Base-by-base conservation (phyloP, 148 eudicot genomes). In the Arbutus unedo region DNA sequence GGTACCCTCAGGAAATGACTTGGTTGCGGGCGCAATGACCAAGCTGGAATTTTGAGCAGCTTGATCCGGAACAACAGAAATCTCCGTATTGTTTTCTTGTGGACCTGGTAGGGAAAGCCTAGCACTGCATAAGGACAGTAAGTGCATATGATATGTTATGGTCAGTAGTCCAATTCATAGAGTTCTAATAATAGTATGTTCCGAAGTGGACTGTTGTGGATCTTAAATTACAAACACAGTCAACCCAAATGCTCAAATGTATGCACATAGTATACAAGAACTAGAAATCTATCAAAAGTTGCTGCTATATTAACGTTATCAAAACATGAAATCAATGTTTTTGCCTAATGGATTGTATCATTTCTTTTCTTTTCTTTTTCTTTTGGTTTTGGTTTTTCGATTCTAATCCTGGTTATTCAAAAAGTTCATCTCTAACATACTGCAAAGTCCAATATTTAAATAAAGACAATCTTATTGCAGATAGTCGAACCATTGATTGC, bases 21-120 rank as follows among this genome's bases (percentile, higher is more conserved):
- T n/a, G n/a, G n/a, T n/a, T n/a, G 8, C 70, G 79, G 81, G 79
- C 44, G 56, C 41, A 23, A 74, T 45, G 47, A 49, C 23, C 59
- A 70, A 19, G 9, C 13, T 45, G 5, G 66, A 13, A 67, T 70
- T 53, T 75, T 75, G 81, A 60, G 44, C 44, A 50, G 78, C 43
- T 87, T 85, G 78, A 84, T 85, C 55, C 64, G 70, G 56, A 81
- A 87, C 70, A 18, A 71, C 23, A 87, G 87, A 77, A 76, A 81
- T 85, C 72, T 91, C 81, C 4, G 93, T 91, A 85, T 94, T 80
- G 87, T 76, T 93, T 55, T 94, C 94, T 88, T 93, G 94, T 67
- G 98, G 92, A 57, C 93, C 94, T 4, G 99, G 99, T 50, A 94
- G 93, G 78, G 95, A 86, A 85, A 92, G 92, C 83, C 96, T 91